A percentile compares a stretch with the other conserved stretches of the same genome.
Evolutionary conservation across 441 rosid genomes (phyloP).

Genomic region (Euphorbia celastroides): DNA sequence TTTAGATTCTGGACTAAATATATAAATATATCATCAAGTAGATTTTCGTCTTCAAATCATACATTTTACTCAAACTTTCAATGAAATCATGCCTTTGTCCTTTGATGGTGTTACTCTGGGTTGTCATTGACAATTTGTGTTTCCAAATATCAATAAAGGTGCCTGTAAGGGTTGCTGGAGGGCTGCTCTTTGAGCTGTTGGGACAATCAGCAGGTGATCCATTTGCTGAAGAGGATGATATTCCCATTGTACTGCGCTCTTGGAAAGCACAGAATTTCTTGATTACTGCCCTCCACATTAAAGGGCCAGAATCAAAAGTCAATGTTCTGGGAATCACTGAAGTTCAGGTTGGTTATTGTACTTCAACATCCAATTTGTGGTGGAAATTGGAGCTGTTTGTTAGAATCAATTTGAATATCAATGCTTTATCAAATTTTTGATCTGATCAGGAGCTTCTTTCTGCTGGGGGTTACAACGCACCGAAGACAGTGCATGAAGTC

Average conservation of each 20-base stretch:
- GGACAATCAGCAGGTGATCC: conserved; percentile 99
- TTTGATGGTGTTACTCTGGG: conserved; percentile 8
- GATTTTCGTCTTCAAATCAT: background rate
- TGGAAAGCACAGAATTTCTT: conserved; percentile 95
- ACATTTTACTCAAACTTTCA: background rate
- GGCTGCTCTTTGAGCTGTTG: conserved; percentile 87
- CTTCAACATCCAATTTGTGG: conserved; percentile 8
- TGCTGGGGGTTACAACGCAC: conserved; percentile 76
- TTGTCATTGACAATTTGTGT: conserved; percentile 8
- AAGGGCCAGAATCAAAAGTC: conserved; percentile 43
- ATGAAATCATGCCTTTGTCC: conserved; percentile 8
- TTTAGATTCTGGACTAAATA: background rate
- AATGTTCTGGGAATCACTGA: conserved; percentile 80
- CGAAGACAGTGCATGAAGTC: conserved; percentile 87
- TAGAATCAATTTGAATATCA: conserved; percentile 9
- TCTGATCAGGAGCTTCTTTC: conserved; percentile 65
- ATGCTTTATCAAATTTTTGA: conserved; percentile 3
- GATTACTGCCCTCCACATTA: conserved; percentile 70
- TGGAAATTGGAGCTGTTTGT: background rate
- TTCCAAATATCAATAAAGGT: conserved; percentile 37
- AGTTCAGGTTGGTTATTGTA: conserved; percentile 76
- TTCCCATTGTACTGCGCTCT: conserved; percentile 80
- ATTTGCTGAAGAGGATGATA: conserved; percentile 75
- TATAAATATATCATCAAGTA: background rate
- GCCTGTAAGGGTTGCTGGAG: conserved; percentile 97